Conservation (phyloP, 2,329 filamentous ascomycete genomes). For the Calycina herbarum region DNA sequence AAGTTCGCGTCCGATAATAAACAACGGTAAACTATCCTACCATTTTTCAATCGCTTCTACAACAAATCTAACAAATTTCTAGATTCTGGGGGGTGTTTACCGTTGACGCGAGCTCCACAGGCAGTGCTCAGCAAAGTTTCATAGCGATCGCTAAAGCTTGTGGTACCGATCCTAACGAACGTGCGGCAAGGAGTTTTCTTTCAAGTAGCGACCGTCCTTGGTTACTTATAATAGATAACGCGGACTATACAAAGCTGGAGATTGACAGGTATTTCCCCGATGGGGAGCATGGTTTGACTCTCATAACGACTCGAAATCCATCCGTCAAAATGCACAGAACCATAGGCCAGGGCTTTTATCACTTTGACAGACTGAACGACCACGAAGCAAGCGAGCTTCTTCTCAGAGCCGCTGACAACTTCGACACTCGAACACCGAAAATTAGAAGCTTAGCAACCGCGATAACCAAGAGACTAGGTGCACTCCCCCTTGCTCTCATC, state of each 20-base stretch:
- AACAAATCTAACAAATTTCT: no score
- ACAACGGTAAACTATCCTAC: slow-evolving; percentile 13
- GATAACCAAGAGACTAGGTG: slow-evolving; percentile 31
- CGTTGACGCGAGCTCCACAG: slow-evolving; percentile 22
- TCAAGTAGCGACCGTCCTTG: slow-evolving; percentile 27
- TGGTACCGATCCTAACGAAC: neutral
- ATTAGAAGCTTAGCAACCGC: slow-evolving; percentile 12
- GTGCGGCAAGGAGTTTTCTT: slow-evolving; percentile 21
- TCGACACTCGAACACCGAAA: slow-evolving; percentile 1
- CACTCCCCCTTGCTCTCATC: slow-evolving; percentile 34
- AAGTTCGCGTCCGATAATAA: slow-evolving; percentile 18
- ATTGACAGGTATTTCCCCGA: slow-evolving; percentile 34
- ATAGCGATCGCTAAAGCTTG: neutral
- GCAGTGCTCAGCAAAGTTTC: slow-evolving; percentile 1
- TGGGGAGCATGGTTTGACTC: slow-evolving; percentile 35
- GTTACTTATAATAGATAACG: slow-evolving; percentile 45
- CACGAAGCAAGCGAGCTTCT: slow-evolving; percentile 27
- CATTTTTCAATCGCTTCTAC: no score
- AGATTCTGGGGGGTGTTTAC: slow-evolving; percentile 28
- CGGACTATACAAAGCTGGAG: slow-evolving; percentile 38
- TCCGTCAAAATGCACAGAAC: slow-evolving; percentile 5
- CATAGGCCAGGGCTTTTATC: neutral
- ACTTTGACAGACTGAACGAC: neutral
- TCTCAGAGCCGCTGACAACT: slow-evolving; percentile 26
- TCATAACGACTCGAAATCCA: slow-evolving; percentile 43